phyloP scores from a whole-genome alignment of 2,329 filamentous ascomycete species.

The Didymella lethalis region DNA sequence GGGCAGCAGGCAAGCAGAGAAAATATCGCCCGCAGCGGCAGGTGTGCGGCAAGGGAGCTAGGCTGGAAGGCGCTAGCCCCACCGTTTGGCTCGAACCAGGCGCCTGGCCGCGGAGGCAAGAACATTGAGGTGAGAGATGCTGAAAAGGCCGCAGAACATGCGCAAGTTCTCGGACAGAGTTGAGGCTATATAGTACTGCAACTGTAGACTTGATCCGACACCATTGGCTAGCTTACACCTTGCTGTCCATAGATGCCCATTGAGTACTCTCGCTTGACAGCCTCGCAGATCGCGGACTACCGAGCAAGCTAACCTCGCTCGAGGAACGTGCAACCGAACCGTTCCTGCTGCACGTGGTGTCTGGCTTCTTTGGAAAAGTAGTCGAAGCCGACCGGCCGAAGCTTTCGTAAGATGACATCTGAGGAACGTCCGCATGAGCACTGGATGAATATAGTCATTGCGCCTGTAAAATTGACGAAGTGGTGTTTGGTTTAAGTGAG shows the following conservation, averaged over 20 bases:
- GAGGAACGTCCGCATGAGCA: slow-evolving; percentile 3
- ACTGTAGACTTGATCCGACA: not conserved
- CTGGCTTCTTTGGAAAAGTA: slow-evolving; percentile 5
- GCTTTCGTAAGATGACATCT: slow-evolving; percentile 2
- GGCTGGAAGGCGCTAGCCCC: slow-evolving; percentile 25
- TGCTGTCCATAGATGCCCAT: slow-evolving; percentile 21
- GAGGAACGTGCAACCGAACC: slow-evolving; percentile 28
- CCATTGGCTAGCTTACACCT: slow-evolving; percentile 15
- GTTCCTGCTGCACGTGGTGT: slow-evolving; percentile 25
- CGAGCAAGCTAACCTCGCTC: slow-evolving; percentile 26
- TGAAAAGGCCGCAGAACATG: slow-evolving; percentile 1
- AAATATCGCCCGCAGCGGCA: slow-evolving; percentile 31
- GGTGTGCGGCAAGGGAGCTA: slow-evolving; percentile 21
- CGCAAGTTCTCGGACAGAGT: slow-evolving; percentile 3
- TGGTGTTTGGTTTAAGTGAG: too few species aligned
- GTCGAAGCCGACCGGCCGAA: slow-evolving; percentile 12
- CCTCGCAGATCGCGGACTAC: slow-evolving; percentile 24
- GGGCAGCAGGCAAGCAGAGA: slow-evolving; percentile 31
- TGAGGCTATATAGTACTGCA: slow-evolving; percentile 11
- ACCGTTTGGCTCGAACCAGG: slow-evolving; percentile 11
- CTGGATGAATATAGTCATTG: not conserved
- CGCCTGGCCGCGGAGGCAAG: slow-evolving; percentile 9
- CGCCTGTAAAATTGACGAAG: not conserved
- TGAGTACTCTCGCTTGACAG: slow-evolving; percentile 26
- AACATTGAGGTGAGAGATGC: slow-evolving; percentile 5